Evolutionary conservation across 306 rosid genomes (phyloP), one percentile per base, ranked within the genome.

Genomic region (Fagus sylvatica): DNA sequence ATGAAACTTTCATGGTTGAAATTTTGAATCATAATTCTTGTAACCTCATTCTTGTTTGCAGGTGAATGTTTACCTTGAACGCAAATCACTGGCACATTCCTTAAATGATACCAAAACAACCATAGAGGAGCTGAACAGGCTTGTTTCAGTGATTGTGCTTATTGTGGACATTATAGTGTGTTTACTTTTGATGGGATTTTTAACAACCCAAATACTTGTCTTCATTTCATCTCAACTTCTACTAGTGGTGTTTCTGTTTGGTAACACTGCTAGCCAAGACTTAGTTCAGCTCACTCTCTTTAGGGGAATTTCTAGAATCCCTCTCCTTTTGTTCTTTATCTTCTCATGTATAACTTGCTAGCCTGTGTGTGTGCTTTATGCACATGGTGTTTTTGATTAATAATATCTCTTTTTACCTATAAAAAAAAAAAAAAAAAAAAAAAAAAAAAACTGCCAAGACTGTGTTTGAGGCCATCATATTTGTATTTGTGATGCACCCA

Each of bases 401-500:
- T n/a, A n/a, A n/a, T n/a, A n/a, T n/a, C n/a, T n/a, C n/a, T n/a
- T n/a, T n/a, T n/a, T n/a, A n/a, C n/a, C n/a, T n/a, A n/a, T n/a
- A n/a, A n/a, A n/a, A n/a, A n/a, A n/a, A n/a, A n/a, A n/a, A n/a
- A n/a, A n/a, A n/a, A n/a, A n/a, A n/a, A n/a, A n/a, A n/a, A n/a
- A n/a, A n/a, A n/a, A n/a, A n/a, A n/a, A n/a, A n/a, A n/a, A 76
- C 91, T 71, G 96, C 88, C 11, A 92, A 85, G 86, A 91, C 96
- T 4, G 77, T 87, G 40, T 95, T 95, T 80, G 98, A 95, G 85
- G 91, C 93, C 54, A 92, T 95, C 86, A 82, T 95, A 36, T 95
- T 95, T 48, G 91, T 95, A 54, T 95, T 92, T 43, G 96, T 91
- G 79, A 91, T 88, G 98, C 97, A 92, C 74, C 98, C 97, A 0